Evolutionary conservation across 2,329 filamentous ascomycete species (phyloP).

Genomic region (Hypocrella siamensis): DNA sequence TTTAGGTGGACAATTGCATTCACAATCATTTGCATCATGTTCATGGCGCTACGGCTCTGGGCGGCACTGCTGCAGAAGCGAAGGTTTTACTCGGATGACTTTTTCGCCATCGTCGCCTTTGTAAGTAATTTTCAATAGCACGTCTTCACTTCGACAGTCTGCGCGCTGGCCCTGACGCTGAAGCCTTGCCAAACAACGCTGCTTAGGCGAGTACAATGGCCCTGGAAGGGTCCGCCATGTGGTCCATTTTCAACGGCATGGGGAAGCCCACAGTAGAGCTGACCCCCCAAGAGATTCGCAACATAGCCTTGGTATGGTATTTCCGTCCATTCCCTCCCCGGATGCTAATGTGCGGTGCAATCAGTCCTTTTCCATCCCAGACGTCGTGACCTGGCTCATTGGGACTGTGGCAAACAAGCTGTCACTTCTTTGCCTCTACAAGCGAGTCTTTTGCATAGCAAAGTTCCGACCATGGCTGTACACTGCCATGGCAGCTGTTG

Average conservation of each 20-base stretch:
- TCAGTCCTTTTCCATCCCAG: not conserved
- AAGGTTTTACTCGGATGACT: not conserved
- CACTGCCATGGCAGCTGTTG: not conserved
- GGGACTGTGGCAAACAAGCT: not conserved
- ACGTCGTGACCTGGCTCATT: not conserved
- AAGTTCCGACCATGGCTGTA: not conserved
- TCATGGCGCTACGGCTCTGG: not conserved
- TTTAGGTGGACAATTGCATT: not conserved
- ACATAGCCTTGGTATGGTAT: not conserved
- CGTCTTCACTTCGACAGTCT: not conserved
- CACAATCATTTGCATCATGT: not conserved
- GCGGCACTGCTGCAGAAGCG: not conserved
- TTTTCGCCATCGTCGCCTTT: not conserved
- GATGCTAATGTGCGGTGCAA: not conserved
- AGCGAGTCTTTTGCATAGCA: not conserved
- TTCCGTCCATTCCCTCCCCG: not conserved
- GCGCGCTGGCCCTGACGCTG: too few relatives aligned
- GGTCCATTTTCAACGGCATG: not conserved
- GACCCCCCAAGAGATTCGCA: not conserved
- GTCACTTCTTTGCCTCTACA: not conserved
- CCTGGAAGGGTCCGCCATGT: not conserved
- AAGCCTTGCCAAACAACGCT: too few relatives aligned
- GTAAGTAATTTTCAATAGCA: not conserved
- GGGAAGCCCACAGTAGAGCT: not conserved
- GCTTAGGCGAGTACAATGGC: not conserved